Conservation (phyloP, 2,329 filamentous ascomycete genomes). For the Lachnellula willkommii region DNA sequence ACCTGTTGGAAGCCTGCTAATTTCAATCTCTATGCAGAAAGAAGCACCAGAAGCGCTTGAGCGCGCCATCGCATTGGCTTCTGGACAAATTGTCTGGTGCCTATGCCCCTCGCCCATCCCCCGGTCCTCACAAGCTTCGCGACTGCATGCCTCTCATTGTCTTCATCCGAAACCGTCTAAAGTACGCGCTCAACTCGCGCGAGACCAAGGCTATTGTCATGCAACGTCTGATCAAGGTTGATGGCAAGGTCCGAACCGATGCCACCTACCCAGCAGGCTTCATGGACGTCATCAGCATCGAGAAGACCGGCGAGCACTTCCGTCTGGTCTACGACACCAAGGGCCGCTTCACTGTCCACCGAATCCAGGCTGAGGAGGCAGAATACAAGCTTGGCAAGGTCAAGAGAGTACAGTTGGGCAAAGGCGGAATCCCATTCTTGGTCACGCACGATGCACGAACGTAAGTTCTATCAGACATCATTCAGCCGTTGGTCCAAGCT, state of each 20-base stretch:
- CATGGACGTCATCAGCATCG: slow-evolving; percentile 99
- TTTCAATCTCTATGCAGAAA: slow-evolving; percentile 52
- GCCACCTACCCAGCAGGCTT: slow-evolving; percentile 94
- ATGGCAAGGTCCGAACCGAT: slow-evolving; percentile 99
- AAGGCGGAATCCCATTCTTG: slow-evolving; percentile 99
- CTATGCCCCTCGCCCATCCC: slow-evolving; percentile 66
- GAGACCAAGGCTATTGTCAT: slow-evolving; percentile 97
- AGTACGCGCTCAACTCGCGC: slow-evolving; percentile 99
- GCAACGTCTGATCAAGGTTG: slow-evolving; percentile 99
- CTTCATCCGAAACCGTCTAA: slow-evolving; percentile 94
- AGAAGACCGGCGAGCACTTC: slow-evolving; percentile 99
- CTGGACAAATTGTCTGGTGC: slow-evolving; percentile 98
- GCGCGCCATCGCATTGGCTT: slow-evolving; percentile 98
- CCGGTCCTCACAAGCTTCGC: slow-evolving; percentile 98
- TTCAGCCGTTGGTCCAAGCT: slow-evolving; percentile 99
- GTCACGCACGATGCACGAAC: slow-evolving; percentile 99
- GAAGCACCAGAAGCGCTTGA: slow-evolving; percentile 99
- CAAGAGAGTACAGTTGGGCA: slow-evolving; percentile 98
- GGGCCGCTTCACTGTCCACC: slow-evolving; percentile 99
- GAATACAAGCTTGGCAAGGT: slow-evolving; percentile 99
- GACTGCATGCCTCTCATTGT: slow-evolving; percentile 98
- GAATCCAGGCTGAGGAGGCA: slow-evolving; percentile 97
- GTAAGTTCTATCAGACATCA: slow-evolving; percentile 97
- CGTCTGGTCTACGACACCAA: slow-evolving; percentile 99
- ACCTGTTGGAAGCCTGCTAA: slow-evolving; percentile 12